Percentiles rank a stretch among this genome's conserved stretches.
These are phyloP conservation scores for Periconia macrospinosa DNA, from an alignment of 2,329 filamentous ascomycete species.

Conservation along the genomic window DNA sequence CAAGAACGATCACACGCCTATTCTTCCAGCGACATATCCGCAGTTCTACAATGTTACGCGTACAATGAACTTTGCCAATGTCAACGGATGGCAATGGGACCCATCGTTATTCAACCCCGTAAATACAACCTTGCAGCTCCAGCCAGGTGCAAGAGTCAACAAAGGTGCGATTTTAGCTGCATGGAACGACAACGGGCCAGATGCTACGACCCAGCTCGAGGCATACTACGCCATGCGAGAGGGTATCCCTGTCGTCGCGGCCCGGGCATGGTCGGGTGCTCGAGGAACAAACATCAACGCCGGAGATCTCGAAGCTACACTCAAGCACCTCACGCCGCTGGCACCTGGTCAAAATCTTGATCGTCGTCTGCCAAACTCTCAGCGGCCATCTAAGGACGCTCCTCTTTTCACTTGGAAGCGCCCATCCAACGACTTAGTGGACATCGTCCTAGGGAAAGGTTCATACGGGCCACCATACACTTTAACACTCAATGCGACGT, in stretches of 20 bases:
- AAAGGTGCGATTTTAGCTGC: constrained; percentile 45
- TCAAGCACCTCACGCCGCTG: constrained; percentile 42
- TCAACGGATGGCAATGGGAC: constrained; percentile 50
- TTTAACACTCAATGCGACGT: constrained; percentile 40
- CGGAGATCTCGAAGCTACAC: constrained; percentile 30
- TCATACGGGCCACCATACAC: constrained; percentile 54
- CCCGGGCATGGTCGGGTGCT: constrained; percentile 47
- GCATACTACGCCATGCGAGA: constrained; percentile 52
- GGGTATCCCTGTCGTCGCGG: constrained; percentile 49
- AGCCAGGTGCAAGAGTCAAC: constrained; percentile 30
- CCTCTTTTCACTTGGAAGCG: constrained; percentile 40
- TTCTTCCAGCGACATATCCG: constrained; percentile 50
- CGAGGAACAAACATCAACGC: constrained; percentile 38
- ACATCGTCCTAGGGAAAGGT: constrained; percentile 32
- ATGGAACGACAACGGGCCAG: constrained; percentile 55
- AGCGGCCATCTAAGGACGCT: neutral
- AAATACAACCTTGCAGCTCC: constrained; percentile 46
- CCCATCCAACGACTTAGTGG: neutral
- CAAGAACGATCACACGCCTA: constrained; percentile 56
- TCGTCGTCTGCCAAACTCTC: constrained; percentile 27
- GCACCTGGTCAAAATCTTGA: constrained; percentile 53
- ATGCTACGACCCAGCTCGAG: constrained; percentile 53
- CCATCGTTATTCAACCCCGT: constrained; percentile 50
- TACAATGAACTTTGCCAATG: constrained; percentile 49
- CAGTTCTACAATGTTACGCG: constrained; percentile 52